These are phyloP conservation scores for Nemania serpens DNA, from an alignment of 2,329 filamentous ascomycete genomes.

Conservation along the genomic window DNA sequence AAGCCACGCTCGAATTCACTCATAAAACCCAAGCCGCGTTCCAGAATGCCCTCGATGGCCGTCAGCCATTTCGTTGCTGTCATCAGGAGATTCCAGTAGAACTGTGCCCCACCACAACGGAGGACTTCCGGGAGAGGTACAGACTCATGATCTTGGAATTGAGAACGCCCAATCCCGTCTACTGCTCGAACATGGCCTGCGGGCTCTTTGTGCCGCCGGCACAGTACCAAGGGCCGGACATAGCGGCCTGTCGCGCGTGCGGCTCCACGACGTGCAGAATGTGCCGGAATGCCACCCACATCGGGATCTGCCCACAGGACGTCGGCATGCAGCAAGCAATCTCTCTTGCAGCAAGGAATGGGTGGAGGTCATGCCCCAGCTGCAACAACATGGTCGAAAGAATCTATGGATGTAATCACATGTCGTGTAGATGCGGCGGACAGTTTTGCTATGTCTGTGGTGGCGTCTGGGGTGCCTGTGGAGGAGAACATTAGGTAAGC, in stretches of 20 bases:
- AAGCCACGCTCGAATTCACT: constrained; percentile 1
- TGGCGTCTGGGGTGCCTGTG: constrained; percentile 15
- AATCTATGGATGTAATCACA: constrained; percentile 12
- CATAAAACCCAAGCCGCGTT: constrained; percentile 4
- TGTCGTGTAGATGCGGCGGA: constrained; percentile 20
- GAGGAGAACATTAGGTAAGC: no score
- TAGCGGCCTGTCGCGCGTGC: constrained; percentile 15
- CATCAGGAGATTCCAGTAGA: constrained; percentile 8
- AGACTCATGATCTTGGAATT: constrained; percentile 19
- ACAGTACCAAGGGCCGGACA: constrained; percentile 12
- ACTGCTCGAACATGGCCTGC: constrained; percentile 18
- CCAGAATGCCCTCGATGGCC: constrained; percentile 2
- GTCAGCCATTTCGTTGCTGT: constrained; percentile 14
- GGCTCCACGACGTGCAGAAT: constrained; percentile 12
- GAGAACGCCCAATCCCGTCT: constrained; percentile 17
- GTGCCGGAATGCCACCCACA: constrained; percentile 17
- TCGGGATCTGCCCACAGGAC: constrained; percentile 19
- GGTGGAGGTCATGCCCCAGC: constrained; percentile 14
- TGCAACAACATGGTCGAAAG: constrained; percentile 19
- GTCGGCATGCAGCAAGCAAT: constrained; percentile 14
- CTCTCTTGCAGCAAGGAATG: constrained; percentile 12
- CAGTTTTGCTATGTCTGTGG: constrained; percentile 22
- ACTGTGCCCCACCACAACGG: constrained; percentile 1
- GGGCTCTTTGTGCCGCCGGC: constrained; percentile 14
- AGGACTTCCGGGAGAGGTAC: constrained; percentile 12